phyloP scores from a whole-genome alignment of 345 rosid species.

The Aquilaria sinensis region DNA sequence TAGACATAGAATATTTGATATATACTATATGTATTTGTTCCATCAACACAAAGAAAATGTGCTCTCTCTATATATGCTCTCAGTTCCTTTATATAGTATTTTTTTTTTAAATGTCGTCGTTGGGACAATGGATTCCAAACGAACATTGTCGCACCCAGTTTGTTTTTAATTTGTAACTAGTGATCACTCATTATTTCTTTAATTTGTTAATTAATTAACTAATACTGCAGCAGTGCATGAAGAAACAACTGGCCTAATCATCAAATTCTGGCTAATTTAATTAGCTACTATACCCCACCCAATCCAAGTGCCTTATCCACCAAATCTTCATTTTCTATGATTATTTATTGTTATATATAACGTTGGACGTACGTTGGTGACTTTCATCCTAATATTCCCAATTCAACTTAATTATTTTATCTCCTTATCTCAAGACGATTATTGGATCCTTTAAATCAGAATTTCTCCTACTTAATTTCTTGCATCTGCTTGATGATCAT shows the following conservation, averaged over 20 bases:
- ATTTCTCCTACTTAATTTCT: no score
- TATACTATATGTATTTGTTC: not conserved
- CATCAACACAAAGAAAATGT: not conserved
- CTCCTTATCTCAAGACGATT: no score
- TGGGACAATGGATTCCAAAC: conserved; percentile 8
- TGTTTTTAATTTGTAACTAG: conserved; percentile 5
- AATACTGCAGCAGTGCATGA: conserved; percentile 9
- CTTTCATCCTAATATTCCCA: no score
- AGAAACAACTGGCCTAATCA: conserved; percentile 5
- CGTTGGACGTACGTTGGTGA: no score
- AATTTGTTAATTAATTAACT: conserved; percentile 7
- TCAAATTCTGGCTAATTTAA: not conserved
- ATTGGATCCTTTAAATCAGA: no score
- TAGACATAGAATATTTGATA: not conserved
- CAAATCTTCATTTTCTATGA: conserved; percentile 2
- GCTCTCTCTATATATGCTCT: not conserved
- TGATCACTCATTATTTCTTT: conserved; percentile 29
- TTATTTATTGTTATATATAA: no score
- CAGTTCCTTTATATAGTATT: not conserved
- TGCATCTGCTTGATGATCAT: no score
- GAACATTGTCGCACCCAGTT: conserved; percentile 5
- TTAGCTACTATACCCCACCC: conserved; percentile 8
- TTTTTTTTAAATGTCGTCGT: not conserved
- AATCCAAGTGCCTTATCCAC: conserved; percentile 20
- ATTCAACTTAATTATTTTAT: no score